Base-by-base conservation (phyloP, 305 asterid species). In the Solanum hybrid region DNA sequence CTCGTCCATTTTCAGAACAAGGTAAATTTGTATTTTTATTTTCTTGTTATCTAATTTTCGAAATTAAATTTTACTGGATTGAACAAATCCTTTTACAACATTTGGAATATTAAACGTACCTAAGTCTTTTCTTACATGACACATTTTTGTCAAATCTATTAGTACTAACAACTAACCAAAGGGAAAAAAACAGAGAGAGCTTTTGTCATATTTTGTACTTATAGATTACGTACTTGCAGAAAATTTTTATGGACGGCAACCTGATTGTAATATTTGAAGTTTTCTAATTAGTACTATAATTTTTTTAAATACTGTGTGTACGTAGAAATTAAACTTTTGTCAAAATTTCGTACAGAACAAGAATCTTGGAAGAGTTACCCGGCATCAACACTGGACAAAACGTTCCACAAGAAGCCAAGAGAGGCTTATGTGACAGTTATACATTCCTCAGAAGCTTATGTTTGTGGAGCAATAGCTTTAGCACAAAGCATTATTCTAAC, bases 381-480 rank as follows among this genome's bases (percentile, higher is more conserved):
- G 12, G 0, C 6, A 32, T 61, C 4, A 65, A 3, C 5, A 33
- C 24, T 22, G 38, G 29, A 27, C 26, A 34, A 27, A 29, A 29
- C 22, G 9, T 2, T 31, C 6, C 2, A 88, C 24, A 90, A 72
- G n/a, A 90, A 72, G 20, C 89, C 77, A 87, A 92, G 90, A 90
- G 96, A 96, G 38, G 98, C 98, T 0, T 95, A 93, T 79, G 96
- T 93, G 1, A 94, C 97, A 4, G 91, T 97, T 83, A 94, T 97
- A 22, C 99, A 95, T 93, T 92, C 98, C 37, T 94, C 98, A 6
- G 98, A 97, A 89, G 94, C 91, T 85, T 97, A 96, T 88, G 97
- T 97, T 10, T 97, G 98, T 34, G 98, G 99, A 17, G 98, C 98
- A 34, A 94, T 95, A 32, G 94, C 95, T 70, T 90, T 97, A 33